Evolutionary conservation across 371 early-diverging fungal genomes (phyloP).

Genomic region (Mucor saturninus): DNA sequence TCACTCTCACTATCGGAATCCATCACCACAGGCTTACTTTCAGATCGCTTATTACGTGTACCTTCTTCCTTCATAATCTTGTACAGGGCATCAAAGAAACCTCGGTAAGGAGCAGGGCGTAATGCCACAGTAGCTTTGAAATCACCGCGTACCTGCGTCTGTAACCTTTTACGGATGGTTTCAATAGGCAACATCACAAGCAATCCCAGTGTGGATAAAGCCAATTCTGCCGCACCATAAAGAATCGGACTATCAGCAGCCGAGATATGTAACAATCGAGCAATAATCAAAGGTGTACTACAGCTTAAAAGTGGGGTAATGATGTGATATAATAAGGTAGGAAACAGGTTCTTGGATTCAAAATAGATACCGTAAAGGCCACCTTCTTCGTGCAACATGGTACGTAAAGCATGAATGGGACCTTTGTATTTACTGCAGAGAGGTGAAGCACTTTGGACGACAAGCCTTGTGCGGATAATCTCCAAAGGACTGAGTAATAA

Average conservation of each 20-base stretch:
- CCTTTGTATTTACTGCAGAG: constrained; percentile 76
- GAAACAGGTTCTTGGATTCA: constrained; percentile 62
- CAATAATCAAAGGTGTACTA: constrained; percentile 71
- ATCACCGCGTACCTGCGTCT: constrained; percentile 68
- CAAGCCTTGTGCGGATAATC: constrained; percentile 71
- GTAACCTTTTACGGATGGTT: constrained; percentile 83
- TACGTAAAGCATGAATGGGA: constrained; percentile 67
- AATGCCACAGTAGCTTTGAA: constrained; percentile 78
- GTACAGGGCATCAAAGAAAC: constrained; percentile 79
- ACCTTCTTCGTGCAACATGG: constrained; percentile 82
- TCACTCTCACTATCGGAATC: constrained; percentile 25
- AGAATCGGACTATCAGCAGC: constrained; percentile 69
- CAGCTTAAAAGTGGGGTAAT: constrained; percentile 74
- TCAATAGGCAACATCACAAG: constrained; percentile 85
- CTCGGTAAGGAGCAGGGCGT: constrained; percentile 83
- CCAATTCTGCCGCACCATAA: constrained; percentile 69
- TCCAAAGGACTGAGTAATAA: constrained; percentile 79
- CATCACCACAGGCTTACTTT: constrained; percentile 19
- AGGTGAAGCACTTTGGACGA: constrained; percentile 75
- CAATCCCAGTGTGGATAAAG: constrained; percentile 67
- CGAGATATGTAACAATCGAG: constrained; percentile 66
- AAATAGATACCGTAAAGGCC: constrained; percentile 73
- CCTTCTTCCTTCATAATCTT: constrained; percentile 91
- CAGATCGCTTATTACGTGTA: constrained; percentile 30
- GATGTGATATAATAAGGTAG: constrained; percentile 79